Conservation (phyloP, 2,329 filamentous ascomycete genomes). For the Aspergillus brasiliensis region DNA sequence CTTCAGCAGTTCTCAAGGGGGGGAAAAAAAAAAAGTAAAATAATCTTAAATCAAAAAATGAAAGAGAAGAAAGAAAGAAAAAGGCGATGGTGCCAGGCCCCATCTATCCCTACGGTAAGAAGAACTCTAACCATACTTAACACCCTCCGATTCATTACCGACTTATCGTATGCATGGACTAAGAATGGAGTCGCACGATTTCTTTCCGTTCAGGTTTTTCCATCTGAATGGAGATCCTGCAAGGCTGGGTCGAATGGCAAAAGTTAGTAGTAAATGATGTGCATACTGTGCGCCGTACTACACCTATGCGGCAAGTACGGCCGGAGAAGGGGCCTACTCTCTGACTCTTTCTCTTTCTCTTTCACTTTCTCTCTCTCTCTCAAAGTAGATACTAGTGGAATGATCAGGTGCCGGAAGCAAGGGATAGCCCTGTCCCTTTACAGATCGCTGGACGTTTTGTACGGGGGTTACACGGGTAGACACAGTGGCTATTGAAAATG, state of each 20-base stretch:
- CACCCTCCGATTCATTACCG: neutral
- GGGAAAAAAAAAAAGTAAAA: too few relatives aligned
- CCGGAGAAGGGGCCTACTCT: neutral
- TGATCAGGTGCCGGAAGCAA: constrained; percentile 17
- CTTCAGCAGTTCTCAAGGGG: neutral
- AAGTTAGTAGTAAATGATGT: constrained; percentile 7
- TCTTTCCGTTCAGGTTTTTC: neutral
- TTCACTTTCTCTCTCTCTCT: too few relatives aligned
- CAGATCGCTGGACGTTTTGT: neutral
- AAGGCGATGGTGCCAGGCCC: too few relatives aligned
- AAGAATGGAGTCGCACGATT: neutral
- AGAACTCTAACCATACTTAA: neutral
- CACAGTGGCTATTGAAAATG: neutral
- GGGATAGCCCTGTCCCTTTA: constrained; percentile 17
- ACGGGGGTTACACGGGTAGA: constrained; percentile 5
- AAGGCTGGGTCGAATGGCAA: constrained; percentile 6
- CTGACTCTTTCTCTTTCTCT: too few relatives aligned
- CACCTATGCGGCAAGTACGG: neutral
- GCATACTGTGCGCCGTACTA: constrained; percentile 9
- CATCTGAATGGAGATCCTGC: constrained; percentile 7
- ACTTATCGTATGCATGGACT: neutral
- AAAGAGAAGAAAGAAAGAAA: too few relatives aligned
- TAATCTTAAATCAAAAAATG: too few relatives aligned
- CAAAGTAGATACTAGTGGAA: neutral
- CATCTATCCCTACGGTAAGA: neutral